Evolutionary conservation across 2,329 filamentous ascomycete genomes (phyloP).

Genomic region (Aureobasidium sp.): DNA sequence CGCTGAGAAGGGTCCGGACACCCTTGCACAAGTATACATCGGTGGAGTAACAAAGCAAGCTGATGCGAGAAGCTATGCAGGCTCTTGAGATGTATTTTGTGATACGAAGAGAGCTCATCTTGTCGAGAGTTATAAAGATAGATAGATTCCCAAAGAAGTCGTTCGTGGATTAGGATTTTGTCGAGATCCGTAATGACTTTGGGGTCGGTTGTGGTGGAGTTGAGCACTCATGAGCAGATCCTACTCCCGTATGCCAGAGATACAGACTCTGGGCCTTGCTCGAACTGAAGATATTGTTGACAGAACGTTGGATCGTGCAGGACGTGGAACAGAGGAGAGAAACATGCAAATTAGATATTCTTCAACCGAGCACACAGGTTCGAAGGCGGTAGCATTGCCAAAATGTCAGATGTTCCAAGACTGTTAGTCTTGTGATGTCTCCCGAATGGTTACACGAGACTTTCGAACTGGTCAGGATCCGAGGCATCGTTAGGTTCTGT

Average conservation of each 20-base stretch:
- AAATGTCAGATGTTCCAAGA: neutral
- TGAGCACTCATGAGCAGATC: conserved; percentile 29
- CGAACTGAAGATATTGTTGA: conserved; percentile 30
- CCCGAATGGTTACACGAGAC: neutral
- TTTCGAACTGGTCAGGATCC: neutral
- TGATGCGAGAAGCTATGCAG: conserved; percentile 33
- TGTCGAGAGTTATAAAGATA: conserved; percentile 9
- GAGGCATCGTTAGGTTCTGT: neutral
- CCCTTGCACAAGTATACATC: conserved; percentile 25
- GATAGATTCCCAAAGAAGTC: conserved; percentile 6
- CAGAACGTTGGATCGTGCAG: conserved; percentile 34
- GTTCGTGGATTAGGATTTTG: conserved; percentile 24
- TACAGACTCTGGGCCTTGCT: conserved; percentile 27
- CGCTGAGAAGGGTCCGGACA: conserved; percentile 18
- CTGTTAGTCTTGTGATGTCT: neutral
- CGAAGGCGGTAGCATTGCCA: neutral
- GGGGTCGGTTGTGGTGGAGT: conserved; percentile 18
- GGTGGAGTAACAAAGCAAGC: conserved; percentile 29
- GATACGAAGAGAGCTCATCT: conserved; percentile 24
- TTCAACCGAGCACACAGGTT: conserved; percentile 16
- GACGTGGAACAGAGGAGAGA: conserved; percentile 28
- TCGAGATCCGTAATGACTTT: conserved; percentile 21
- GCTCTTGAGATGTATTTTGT: conserved; percentile 32
- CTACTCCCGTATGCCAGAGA: conserved; percentile 29
- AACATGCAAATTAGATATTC: conserved; percentile 24